These are phyloP conservation scores for Chiua virens DNA, from an alignment of 768 basidiomycete species.

Conservation along the genomic window DNA sequence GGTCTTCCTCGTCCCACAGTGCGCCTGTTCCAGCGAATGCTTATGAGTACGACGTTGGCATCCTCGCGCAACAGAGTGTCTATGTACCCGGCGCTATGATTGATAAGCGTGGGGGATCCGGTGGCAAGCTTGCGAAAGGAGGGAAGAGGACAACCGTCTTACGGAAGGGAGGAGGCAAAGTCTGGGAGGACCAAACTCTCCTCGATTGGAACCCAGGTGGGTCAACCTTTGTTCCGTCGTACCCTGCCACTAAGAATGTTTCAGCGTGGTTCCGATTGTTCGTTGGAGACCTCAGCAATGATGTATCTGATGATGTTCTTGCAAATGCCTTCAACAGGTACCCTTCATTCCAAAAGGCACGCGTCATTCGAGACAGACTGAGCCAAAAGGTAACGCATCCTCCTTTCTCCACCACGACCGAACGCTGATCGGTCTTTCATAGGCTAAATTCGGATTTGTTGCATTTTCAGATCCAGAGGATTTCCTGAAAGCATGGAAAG, in stretches of 20 bases:
- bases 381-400: constrained; percentile 78
- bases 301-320: constrained; percentile 94
- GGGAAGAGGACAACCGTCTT: constrained; percentile 93
- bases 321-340: constrained; percentile 93
- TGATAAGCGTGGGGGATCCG: constrained; percentile 82
- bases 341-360: constrained; percentile 89
- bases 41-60: constrained; percentile 90
- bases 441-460: constrained; percentile 96
- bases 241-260: constrained; percentile 3
- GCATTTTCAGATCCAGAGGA: constrained; percentile 98
- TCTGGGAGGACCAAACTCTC: constrained; percentile 98
- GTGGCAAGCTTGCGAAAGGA: constrained; percentile 84
- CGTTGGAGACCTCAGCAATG: constrained; percentile 96
- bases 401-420: not conserved
- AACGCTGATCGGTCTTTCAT: constrained; percentile 7
- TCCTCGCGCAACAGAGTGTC: constrained; percentile 86
- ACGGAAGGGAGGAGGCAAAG: constrained; percentile 92
- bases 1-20: constrained; percentile 62
- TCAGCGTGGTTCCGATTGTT: constrained; percentile 96
- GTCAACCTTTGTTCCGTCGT: constrained; percentile 29
- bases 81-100: constrained; percentile 92
- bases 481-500: constrained; percentile 97
- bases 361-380: constrained; percentile 91
- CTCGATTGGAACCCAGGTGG: constrained; percentile 96
- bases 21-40: constrained; percentile 88